Percentiles rank a stretch among this genome's conserved stretches.
Conservation (phyloP, 805 yeast species). For the Saccharomycopsis fodiens region DNA sequence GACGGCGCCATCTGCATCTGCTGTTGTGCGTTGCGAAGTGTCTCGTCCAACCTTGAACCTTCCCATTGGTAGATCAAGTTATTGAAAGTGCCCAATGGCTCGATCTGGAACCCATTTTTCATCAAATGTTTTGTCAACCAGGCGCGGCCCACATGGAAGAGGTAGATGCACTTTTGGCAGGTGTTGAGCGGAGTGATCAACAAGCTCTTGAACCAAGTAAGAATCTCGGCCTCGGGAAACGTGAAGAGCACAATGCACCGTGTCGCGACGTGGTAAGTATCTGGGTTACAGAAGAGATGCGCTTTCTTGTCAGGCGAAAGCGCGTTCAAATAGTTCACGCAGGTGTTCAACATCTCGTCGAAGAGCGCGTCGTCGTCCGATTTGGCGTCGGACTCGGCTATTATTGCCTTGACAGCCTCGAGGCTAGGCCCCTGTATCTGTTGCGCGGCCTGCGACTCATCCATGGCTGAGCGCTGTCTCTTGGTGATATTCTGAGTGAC, state of each 20-base stretch:
- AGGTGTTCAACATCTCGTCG: conserved; percentile 32
- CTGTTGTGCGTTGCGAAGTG: conserved; percentile 20
- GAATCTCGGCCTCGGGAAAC: conserved; percentile 41
- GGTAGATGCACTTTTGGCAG: conserved; percentile 48
- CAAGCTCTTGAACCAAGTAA: conserved; percentile 34
- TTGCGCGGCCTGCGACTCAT: no score
- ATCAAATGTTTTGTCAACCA: conserved; percentile 45
- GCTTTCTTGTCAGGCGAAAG: no score
- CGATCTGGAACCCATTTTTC: conserved; percentile 38
- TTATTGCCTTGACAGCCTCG: no score
- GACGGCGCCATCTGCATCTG: not conserved
- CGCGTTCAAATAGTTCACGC: conserved; percentile 32
- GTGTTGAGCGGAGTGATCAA: conserved; percentile 34
- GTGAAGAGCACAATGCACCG: conserved; percentile 56
- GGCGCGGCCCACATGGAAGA: conserved; percentile 48
- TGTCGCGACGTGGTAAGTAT: conserved; percentile 39
- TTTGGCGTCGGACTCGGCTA: conserved; percentile 28
- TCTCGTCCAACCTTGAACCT: conserved; percentile 22
- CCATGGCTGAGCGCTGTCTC: no score
- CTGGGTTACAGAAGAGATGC: conserved; percentile 53
- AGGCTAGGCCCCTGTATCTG: no score
- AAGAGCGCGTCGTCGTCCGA: conserved; percentile 30
- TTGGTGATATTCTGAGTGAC: no score
- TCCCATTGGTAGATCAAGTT: conserved; percentile 32
- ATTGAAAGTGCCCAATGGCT: conserved; percentile 29